Evolutionary conservation across 139 green algal genomes (phyloP).

Genomic region (Pedinophyceae sp.): DNA sequence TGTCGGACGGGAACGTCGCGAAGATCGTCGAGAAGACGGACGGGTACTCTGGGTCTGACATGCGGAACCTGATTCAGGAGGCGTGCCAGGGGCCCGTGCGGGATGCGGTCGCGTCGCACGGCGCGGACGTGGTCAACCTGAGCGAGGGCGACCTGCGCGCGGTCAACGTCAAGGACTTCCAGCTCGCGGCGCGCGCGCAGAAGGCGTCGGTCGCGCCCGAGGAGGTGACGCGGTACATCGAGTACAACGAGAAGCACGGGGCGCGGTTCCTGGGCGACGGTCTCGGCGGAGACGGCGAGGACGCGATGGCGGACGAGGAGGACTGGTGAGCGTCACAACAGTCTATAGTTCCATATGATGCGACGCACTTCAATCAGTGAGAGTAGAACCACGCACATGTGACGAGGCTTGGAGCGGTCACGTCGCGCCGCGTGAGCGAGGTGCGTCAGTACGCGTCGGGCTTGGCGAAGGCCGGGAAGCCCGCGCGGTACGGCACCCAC

Average conservation of each 20-base stretch:
- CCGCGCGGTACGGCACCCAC: too few relatives aligned
- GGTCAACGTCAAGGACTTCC: slow-evolving; percentile 58
- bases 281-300: not conserved
- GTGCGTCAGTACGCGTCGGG: too few relatives aligned
- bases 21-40: slow-evolving; percentile 63
- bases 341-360: too few relatives aligned
- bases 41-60: slow-evolving; percentile 73
- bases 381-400: too few relatives aligned
- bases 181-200: slow-evolving; percentile 44
- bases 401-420: too few relatives aligned
- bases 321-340: too few relatives aligned
- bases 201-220: slow-evolving; percentile 37
- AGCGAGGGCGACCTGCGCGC: slow-evolving; percentile 42
- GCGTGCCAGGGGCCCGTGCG: slow-evolving; percentile 74
- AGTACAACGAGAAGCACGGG: slow-evolving; percentile 69
- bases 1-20: slow-evolving; percentile 40
- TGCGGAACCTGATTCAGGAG: slow-evolving; percentile 84
- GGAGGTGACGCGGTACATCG: slow-evolving; percentile 63
- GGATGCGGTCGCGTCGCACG: slow-evolving; percentile 30
- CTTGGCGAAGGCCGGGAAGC: too few relatives aligned
- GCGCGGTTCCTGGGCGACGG: slow-evolving; percentile 12
- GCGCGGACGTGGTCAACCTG: slow-evolving; percentile 22
- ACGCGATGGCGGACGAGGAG: too few relatives aligned
- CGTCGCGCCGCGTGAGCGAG: too few relatives aligned
- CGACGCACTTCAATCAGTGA: too few relatives aligned